A percentile compares a stretch with the other conserved stretches of the same genome.
Conservation (phyloP, 441 rosid species). For the Adansonia rubrostipa region DNA sequence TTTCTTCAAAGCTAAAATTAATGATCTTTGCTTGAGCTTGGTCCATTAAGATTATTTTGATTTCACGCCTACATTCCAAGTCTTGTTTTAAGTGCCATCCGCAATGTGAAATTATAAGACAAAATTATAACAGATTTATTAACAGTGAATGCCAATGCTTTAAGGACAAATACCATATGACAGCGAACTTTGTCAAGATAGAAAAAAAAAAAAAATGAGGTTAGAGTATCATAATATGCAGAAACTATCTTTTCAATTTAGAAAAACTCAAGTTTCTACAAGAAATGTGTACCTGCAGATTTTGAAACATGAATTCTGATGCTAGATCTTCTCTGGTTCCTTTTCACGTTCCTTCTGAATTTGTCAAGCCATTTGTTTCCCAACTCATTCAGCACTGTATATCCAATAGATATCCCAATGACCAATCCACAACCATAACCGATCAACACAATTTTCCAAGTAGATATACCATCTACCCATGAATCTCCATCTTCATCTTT, state of each 20-base stretch:
- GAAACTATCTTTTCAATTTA: neutral
- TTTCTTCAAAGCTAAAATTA: too few relatives aligned
- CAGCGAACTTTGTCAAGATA: too few relatives aligned
- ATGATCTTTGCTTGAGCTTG: too few relatives aligned
- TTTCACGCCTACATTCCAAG: too few relatives aligned
- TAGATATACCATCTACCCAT: neutral
- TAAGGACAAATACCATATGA: too few relatives aligned
- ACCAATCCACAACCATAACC: slow-evolving; percentile 16
- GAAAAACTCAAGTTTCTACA: neutral
- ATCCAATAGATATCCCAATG: neutral
- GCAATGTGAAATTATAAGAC: too few relatives aligned
- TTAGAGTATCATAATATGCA: neutral
- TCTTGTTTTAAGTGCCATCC: too few relatives aligned
- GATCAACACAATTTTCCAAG: neutral
- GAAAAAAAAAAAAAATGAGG: neutral
- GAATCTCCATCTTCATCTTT: neutral
- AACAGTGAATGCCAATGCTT: neutral
- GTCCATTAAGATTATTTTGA: too few relatives aligned
- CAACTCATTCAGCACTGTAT: neutral
- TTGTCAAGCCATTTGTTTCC: neutral
- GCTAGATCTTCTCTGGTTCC: neutral
- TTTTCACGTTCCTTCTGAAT: neutral
- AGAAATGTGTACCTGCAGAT: neutral
- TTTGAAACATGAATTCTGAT: neutral
- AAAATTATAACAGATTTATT: too few relatives aligned